Conservation (phyloP, 1,139 yeast genomes). For the Taphrina wiesneri region DNA sequence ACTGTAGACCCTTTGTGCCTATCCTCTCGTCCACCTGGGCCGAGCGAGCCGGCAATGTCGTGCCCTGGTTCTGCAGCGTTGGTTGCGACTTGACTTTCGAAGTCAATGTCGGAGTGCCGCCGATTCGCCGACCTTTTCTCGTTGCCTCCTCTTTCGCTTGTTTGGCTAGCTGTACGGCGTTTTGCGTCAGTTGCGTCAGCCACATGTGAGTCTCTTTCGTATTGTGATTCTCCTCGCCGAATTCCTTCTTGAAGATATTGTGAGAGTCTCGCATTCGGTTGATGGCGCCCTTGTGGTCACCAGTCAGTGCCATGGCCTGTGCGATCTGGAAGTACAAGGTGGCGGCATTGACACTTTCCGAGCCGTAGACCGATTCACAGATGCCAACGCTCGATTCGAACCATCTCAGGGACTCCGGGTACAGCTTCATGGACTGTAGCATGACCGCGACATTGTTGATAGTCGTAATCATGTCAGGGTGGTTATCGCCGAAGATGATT, state of each 20-base stretch:
- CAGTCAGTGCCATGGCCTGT: slow-evolving; percentile 58
- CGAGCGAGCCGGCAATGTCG: background rate
- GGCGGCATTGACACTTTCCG: slow-evolving; percentile 59
- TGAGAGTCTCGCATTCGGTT: slow-evolving; percentile 57
- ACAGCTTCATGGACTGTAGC: slow-evolving; percentile 57
- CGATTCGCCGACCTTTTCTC: slow-evolving; percentile 15
- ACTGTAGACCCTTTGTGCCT: slow-evolving; percentile 30
- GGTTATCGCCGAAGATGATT: slow-evolving; percentile 56
- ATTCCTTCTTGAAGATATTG: slow-evolving; percentile 55
- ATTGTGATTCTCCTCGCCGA: slow-evolving; percentile 64
- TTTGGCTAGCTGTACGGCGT: slow-evolving; percentile 46
- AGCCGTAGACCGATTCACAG: slow-evolving; percentile 57
- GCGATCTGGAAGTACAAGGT: slow-evolving; percentile 66
- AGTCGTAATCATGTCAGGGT: slow-evolving; percentile 71
- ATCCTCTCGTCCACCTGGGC: slow-evolving; percentile 12
- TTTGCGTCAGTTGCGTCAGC: slow-evolving; percentile 52
- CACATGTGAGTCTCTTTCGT: slow-evolving; percentile 66
- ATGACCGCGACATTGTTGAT: slow-evolving; percentile 63
- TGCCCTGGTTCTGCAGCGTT: background rate
- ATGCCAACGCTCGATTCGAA: slow-evolving; percentile 54
- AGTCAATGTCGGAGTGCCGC: slow-evolving; percentile 11
- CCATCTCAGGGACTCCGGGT: slow-evolving; percentile 54
- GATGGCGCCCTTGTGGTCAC: slow-evolving; percentile 58
- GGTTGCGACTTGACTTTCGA: slow-evolving; percentile 8
- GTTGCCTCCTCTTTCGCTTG: slow-evolving; percentile 25